Base-by-base conservation (phyloP, 768 basidiomycete species). In the Trametes cingulata region DNA sequence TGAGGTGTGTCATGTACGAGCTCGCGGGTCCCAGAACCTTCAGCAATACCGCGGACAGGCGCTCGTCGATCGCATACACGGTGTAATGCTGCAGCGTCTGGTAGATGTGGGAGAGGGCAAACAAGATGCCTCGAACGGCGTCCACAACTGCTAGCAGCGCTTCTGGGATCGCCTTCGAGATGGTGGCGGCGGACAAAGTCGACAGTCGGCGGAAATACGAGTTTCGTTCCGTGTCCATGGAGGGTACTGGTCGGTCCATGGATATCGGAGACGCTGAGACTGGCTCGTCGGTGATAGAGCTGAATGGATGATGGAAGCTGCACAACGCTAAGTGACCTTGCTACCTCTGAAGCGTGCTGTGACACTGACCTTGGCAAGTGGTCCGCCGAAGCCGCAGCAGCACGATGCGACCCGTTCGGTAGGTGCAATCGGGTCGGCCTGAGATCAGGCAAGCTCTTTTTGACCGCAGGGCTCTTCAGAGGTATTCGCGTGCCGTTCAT, bases 121-220 rank as follows among this genome's bases (percentile, higher is more conserved):
- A 98, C 39, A 98, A 81, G 57, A 98, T 87, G 22, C 91, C 94
- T 25, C 97, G 88, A 46, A 93, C 87, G n/a, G 90, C 87, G 68
- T 98, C 94, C 43, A 94, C 81, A 42, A 96, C 78, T 40, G 78
- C 79, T 20, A 86, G 74, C 8, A 98, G 77, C 14, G 88, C 75
- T 15, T 80, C 75, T 0, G 95, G 91, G 9, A 97, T 82, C 19
- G 85, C 79, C 65, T 82, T 84, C 19, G 85, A 80, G 33, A 85
- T 80, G 8, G 79, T 75, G 33, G 84, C 82, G 0, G 78, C 75
- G 1, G 90, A 89, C 5, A 93, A 76, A 33, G 87, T 85, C 2
- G 93, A 94, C 22, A 96, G 78, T n/a, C 95, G 86, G 37, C 89
- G 88, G 76, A 99, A 99, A 74, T 99, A 98, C 1, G 93, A 91